Percentiles rank a stretch among this genome's conserved stretches.
These are phyloP conservation scores for Deuterostichococcus epilithicus DNA, from an alignment of 139 green algal species.

Conservation along the genomic window DNA sequence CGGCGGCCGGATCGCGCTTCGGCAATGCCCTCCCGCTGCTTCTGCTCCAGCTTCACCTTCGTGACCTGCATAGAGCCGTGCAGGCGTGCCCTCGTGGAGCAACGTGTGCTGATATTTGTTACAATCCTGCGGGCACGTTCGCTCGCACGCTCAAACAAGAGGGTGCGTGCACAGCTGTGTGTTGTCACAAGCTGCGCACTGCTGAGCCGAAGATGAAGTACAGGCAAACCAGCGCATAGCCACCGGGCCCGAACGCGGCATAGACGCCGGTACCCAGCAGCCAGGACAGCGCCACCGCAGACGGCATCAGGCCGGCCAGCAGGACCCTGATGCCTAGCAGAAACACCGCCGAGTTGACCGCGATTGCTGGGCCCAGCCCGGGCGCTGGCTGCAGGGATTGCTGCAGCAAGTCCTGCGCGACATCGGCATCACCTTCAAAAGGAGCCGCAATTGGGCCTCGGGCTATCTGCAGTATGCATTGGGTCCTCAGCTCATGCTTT, in stretches of 20 bases:
- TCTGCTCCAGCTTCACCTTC: constrained; percentile 92
- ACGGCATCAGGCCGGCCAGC: constrained; percentile 55
- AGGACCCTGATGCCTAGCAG: constrained; percentile 64
- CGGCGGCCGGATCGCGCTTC: constrained; percentile 79
- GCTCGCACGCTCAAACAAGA: too few relatives aligned
- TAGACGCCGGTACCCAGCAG: constrained; percentile 70
- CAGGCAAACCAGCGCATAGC: constrained; percentile 83
- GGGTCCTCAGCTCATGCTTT: too few relatives aligned
- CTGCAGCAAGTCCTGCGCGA: not conserved
- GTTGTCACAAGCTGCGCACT: constrained; percentile 25
- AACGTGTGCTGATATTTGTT: too few relatives aligned
- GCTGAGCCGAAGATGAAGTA: constrained; percentile 92
- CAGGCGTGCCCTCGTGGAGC: not conserved
- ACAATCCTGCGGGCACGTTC: too few relatives aligned
- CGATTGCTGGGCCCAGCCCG: constrained; percentile 37
- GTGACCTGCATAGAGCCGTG: constrained; percentile 60
- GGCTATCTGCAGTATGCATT: too few relatives aligned
- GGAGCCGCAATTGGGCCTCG: too few relatives aligned
- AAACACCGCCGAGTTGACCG: constrained; percentile 55
- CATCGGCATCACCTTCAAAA: too few relatives aligned
- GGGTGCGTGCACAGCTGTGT: too few relatives aligned
- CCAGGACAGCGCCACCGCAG: constrained; percentile 67
- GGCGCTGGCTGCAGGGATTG: constrained; percentile 24
- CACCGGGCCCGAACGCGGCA: constrained; percentile 76
- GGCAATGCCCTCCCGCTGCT: constrained; percentile 90